phyloP scores from a whole-genome alignment of 2,329 filamentous ascomycete genomes.

The Aspergillus transmontanensis region DNA sequence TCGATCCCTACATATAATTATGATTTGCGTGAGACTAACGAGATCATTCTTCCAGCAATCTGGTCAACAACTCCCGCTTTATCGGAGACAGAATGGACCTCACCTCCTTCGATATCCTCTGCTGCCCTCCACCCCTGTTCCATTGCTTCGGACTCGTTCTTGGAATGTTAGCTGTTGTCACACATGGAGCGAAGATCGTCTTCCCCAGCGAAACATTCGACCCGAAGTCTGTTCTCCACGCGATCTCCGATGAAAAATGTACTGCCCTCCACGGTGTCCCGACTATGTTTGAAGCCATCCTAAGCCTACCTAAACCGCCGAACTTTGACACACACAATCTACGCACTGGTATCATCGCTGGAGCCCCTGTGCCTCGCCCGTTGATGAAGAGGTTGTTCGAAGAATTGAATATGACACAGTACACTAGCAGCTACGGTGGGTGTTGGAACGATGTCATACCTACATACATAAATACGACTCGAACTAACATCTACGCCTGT shows the following conservation, averaged over 20 bases:
- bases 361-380: conserved; percentile 73
- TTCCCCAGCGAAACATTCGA: conserved; percentile 77
- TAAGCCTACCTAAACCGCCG: conserved; percentile 51
- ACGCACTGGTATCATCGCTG: conserved; percentile 77
- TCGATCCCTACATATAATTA: background rate
- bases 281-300: conserved; percentile 76
- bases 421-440: conserved; percentile 64
- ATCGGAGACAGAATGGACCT: conserved; percentile 75
- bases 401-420: conserved; percentile 74
- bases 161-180: conserved; percentile 71
- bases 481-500: background rate
- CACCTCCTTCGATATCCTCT: conserved; percentile 67
- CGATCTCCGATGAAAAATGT: conserved; percentile 67
- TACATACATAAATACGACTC: background rate
- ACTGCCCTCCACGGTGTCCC: conserved; percentile 81
- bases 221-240: conserved; percentile 64
- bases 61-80: conserved; percentile 67
- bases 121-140: conserved; percentile 81
- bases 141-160: conserved; percentile 84
- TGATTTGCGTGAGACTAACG: conserved; percentile 8
- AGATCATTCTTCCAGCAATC: conserved; percentile 32
- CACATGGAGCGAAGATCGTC: conserved; percentile 74
- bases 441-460: background rate
- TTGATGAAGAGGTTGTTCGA: conserved; percentile 73
- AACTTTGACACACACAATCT: conserved; percentile 56